Conservation (phyloP, 2,329 filamentous ascomycete species). For the Epichloe sp. region DNA sequence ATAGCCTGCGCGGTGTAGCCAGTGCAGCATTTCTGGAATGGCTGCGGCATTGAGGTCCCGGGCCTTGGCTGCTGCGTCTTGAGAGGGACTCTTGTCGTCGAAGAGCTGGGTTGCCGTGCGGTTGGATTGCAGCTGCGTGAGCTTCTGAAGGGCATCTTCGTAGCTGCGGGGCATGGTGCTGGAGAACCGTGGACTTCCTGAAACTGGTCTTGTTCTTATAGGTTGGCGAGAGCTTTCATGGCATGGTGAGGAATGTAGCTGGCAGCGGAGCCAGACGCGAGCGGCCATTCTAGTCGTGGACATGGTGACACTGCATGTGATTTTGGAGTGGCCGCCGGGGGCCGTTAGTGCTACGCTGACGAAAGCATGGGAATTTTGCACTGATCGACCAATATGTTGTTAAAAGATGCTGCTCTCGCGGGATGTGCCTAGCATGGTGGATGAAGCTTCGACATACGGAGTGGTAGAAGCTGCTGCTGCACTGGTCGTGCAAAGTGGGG, state of each 20-base stretch:
- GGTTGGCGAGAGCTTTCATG: not conserved
- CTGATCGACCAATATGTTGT: no score
- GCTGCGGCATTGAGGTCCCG: slow-evolving; percentile 54
- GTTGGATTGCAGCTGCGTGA: slow-evolving; percentile 71
- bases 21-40: slow-evolving; percentile 70
- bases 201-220: not conserved
- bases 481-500: not conserved
- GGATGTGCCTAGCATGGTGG: no score
- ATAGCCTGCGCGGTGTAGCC: slow-evolving; percentile 65
- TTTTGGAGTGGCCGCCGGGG: no score
- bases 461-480: not conserved
- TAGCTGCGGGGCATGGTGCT: slow-evolving; percentile 26
- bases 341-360: no score
- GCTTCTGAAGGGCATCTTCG: slow-evolving; percentile 56
- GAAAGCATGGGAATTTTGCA: no score
- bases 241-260: not conserved
- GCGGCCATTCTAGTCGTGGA: not conserved
- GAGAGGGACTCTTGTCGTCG: slow-evolving; percentile 13
- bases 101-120: slow-evolving; percentile 47
- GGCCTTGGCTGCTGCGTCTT: slow-evolving; percentile 34
- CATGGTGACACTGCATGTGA: not conserved
- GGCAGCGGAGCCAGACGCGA: not conserved
- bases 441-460: no score
- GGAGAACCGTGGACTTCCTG: not conserved
- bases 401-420: no score